phyloP scores from a whole-genome alignment of 2,329 filamentous ascomycete species.

The Herpotrichia juniperi region DNA sequence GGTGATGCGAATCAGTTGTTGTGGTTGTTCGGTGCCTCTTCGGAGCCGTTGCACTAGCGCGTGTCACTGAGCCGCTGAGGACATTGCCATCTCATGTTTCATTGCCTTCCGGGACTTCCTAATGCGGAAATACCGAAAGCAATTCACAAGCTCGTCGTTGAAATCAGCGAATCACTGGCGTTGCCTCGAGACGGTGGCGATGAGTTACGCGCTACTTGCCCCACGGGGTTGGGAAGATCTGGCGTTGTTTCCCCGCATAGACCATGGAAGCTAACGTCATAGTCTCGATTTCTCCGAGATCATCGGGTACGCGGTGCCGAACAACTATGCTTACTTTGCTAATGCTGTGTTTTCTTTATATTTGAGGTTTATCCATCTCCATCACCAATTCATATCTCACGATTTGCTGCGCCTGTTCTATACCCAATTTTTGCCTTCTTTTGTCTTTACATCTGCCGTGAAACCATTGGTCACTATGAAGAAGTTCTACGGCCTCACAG shows the following conservation, averaged over 20 bases:
- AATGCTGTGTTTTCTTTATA: background rate
- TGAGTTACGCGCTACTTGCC: conserved; percentile 5
- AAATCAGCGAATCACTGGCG: background rate
- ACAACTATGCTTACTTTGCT: background rate
- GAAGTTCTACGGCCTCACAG: conserved; percentile 69
- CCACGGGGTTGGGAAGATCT: conserved; percentile 9
- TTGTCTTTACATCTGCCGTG: background rate
- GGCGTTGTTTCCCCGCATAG: conserved; percentile 9
- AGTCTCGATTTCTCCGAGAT: background rate
- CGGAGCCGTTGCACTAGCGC: background rate
- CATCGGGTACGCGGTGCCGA: background rate
- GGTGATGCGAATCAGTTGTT: background rate
- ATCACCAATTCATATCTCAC: background rate
- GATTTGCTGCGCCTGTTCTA: background rate
- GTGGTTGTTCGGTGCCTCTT: background rate
- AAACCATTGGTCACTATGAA: conserved; percentile 11
- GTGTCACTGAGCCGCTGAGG: background rate
- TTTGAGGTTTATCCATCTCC: background rate
- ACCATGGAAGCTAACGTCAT: conserved; percentile 22
- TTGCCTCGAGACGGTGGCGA: background rate
- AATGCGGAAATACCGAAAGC: conserved; percentile 7
- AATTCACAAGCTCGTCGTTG: background rate
- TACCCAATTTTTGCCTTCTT: background rate
- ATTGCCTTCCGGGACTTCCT: conserved; percentile 2
- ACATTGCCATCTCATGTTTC: background rate